These are phyloP conservation scores for Verticillium albo-atrum DNA, from an alignment of 2,329 filamentous ascomycete genomes.

Conservation along the genomic window DNA sequence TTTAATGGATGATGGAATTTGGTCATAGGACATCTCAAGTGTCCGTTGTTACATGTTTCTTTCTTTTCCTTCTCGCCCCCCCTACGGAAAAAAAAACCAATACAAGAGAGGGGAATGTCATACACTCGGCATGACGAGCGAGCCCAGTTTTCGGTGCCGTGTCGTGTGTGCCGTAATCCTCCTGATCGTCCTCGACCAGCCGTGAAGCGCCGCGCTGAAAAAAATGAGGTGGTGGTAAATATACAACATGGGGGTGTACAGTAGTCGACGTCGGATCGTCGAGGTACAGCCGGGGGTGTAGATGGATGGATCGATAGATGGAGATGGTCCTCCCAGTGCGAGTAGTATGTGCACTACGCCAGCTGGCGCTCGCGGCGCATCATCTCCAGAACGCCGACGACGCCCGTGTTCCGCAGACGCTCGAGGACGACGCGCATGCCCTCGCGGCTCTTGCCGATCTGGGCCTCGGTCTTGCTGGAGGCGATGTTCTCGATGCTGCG, in stretches of 20 bases:
- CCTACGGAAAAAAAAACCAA: background rate
- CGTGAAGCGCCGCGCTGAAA: constrained; percentile 1
- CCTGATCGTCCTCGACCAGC: background rate
- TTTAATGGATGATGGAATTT: background rate
- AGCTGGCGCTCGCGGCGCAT: constrained; percentile 37
- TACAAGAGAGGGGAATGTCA: constrained; percentile 38
- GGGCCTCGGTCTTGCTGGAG: constrained; percentile 70
- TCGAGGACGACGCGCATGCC: constrained; percentile 81
- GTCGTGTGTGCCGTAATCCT: constrained; percentile 1
- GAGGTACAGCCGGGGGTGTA: background rate
- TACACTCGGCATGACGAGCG: constrained; percentile 14
- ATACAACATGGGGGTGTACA: constrained; percentile 11
- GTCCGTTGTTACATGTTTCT: background rate
- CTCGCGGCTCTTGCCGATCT: constrained; percentile 75
- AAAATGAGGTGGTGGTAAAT: constrained; percentile 9
- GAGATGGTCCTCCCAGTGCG: too few relatives aligned
- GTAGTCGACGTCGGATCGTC: background rate
- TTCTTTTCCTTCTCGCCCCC: background rate
- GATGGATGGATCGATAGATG: too few relatives aligned
- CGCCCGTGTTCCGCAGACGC: constrained; percentile 54
- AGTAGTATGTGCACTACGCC: too few relatives aligned
- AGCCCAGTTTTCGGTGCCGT: constrained; percentile 4
- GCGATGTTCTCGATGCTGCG: constrained; percentile 76
- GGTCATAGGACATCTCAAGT: background rate
- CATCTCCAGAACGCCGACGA: constrained; percentile 54